phyloP scores from a whole-genome alignment of 1,139 yeast species.

The Sugiyamaella japonica region DNA sequence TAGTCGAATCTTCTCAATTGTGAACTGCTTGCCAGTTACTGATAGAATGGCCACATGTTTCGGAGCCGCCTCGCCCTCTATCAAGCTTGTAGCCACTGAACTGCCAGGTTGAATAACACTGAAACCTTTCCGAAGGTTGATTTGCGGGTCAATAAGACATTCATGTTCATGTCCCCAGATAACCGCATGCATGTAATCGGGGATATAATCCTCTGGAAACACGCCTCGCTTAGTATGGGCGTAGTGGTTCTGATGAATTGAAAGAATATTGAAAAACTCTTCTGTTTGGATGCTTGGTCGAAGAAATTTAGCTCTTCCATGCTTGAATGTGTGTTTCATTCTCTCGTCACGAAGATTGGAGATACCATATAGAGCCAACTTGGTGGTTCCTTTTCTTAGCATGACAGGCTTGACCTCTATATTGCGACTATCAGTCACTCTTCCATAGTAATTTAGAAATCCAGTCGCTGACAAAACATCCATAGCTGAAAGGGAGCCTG shows the following conservation, averaged over 20 bases:
- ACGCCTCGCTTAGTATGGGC: conserved; percentile 80
- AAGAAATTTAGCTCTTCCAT: conserved; percentile 74
- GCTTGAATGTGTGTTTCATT: conserved; percentile 75
- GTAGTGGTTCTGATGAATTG: conserved; percentile 86
- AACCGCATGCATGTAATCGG: conserved; percentile 74
- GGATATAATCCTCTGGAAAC: conserved; percentile 81
- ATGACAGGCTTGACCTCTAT: conserved; percentile 77
- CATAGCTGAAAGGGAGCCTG: conserved; percentile 63
- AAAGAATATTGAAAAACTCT: conserved; percentile 81
- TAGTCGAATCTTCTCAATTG: conserved; percentile 64
- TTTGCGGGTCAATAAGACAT: conserved; percentile 70
- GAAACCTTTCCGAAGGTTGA: conserved; percentile 68
- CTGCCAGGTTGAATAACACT: conserved; percentile 92
- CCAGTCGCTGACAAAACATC: conserved; percentile 84
- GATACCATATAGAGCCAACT: conserved; percentile 83
- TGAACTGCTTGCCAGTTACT: conserved; percentile 59
- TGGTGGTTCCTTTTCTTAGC: conserved; percentile 77
- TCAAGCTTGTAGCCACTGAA: conserved; percentile 86
- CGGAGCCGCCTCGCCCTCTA: conserved; percentile 77
- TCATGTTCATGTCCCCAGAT: conserved; percentile 99
- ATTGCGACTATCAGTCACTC: conserved; percentile 71
- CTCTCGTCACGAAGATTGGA: conserved; percentile 90
- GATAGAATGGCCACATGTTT: conserved; percentile 74
- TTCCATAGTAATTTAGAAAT: conserved; percentile 84
- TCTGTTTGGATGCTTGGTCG: conserved; percentile 57